A percentile compares a stretch with the other conserved stretches of the same genome.
phyloP scores from a whole-genome alignment of 495 filamentous ascomycete genomes.

The Penicillium pancosmium region DNA sequence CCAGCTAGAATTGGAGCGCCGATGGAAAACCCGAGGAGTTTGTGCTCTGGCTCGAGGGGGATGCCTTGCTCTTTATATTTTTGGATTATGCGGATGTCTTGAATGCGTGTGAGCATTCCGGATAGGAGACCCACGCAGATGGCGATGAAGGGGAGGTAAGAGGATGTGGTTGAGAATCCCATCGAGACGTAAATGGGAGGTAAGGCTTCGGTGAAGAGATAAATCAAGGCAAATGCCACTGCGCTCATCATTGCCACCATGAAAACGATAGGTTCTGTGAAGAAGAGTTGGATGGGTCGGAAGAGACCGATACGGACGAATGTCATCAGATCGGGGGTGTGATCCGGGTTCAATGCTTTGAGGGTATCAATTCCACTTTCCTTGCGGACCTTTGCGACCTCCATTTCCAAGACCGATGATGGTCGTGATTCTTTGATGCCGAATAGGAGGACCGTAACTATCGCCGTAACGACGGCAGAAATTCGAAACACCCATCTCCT shows the following conservation, averaged over 20 bases:
- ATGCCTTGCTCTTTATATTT: slow-evolving; percentile 9
- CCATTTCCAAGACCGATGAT: slow-evolving; percentile 30
- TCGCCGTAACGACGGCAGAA: slow-evolving; percentile 36
- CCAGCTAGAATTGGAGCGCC: slow-evolving; percentile 41
- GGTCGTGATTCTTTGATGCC: slow-evolving; percentile 45
- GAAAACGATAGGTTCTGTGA: slow-evolving; percentile 49
- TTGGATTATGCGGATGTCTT: slow-evolving; percentile 6
- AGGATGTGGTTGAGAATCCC: slow-evolving; percentile 29
- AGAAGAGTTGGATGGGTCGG: slow-evolving; percentile 41
- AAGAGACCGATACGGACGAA: slow-evolving; percentile 37
- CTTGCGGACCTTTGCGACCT: slow-evolving; percentile 28
- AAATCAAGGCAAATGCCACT: slow-evolving; percentile 40
- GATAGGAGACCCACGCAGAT: slow-evolving; percentile 21
- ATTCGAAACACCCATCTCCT: slow-evolving; percentile 50
- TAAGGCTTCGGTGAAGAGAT: slow-evolving; percentile 50
- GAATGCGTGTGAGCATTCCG: slow-evolving; percentile 7
- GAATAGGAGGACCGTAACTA: slow-evolving; percentile 31
- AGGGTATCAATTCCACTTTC: slow-evolving; percentile 26
- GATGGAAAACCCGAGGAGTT: slow-evolving; percentile 37
- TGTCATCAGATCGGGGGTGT: slow-evolving; percentile 28
- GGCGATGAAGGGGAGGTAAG: slow-evolving; percentile 46
- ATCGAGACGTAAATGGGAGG: slow-evolving; percentile 38
- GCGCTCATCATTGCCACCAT: slow-evolving; percentile 37
- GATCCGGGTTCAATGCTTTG: slow-evolving; percentile 37
- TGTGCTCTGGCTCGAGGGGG: slow-evolving; percentile 15